Base-by-base conservation (phyloP, 352 stramenopile genomes). In the Phytopythium boreale region DNA sequence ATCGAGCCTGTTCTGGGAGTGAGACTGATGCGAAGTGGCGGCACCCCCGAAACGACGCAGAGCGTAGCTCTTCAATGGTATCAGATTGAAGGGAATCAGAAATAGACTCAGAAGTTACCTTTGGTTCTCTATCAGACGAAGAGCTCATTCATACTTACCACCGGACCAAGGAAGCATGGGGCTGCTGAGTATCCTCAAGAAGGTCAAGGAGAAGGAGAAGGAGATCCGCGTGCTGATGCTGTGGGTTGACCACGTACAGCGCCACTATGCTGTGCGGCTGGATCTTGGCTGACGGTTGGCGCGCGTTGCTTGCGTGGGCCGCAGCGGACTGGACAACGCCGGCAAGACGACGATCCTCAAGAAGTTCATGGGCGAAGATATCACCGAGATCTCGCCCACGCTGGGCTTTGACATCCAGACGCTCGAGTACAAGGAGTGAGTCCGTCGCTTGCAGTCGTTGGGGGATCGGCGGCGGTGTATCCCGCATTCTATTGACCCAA, bases 141-240 rank as follows among this genome's bases (percentile, higher is more conserved):
- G 20, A 10, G n/a, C 22, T 39, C 11, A 11, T 39, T 6, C 39
- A n/a, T 19, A n/a, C 11, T 14, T n/a, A n/a, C n/a, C n/a, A n/a
- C n/a, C n/a, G n/a, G 24, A 34, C 29, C 3, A 34, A 37, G 59
- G 57, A 22, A 55, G 20, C 4, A 98, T 98, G 92, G 92, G 92
- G 22, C 74, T 97, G 69, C 72, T 98, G 51, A 97, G 88, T 70
- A 97, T 97, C 74, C 80, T 98, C 59, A 96, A 97, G 78, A 98
- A 99, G 84, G 91, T 99, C 62, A 99, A 99, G 83, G 90, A 98
- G 75, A 99, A 99, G 76, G 98, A 99, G 75, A 98, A 98, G 72
- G 97, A 99, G 82, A 88, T 99, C 65, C 89, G 97, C 41, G 86
- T 99, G 26, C 83, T 99, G 24, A 98, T 99, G 73, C 80, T 99